phyloP scores from a whole-genome alignment of 139 green algal species.

The Chlamydomonas asymmetrica region DNA sequence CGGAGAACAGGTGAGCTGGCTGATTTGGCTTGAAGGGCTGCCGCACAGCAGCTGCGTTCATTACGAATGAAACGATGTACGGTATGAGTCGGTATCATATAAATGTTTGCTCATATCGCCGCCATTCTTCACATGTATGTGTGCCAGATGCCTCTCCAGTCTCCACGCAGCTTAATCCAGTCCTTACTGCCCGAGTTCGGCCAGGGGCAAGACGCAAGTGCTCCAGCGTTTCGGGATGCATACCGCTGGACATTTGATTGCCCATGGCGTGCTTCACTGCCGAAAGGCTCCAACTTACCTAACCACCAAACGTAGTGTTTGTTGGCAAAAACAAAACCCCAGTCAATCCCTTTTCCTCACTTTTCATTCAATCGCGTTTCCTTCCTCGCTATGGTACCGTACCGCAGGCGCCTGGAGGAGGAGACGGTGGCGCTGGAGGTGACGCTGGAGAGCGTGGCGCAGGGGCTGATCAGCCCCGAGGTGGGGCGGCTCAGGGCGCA shows the following conservation, averaged over 20 bases:
- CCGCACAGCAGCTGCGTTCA: background rate
- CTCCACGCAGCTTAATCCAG: no score
- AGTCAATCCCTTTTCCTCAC: background rate
- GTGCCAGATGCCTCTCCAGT: no score
- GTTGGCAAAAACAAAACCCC: background rate
- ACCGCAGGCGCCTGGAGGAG: no score
- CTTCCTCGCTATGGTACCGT: no score
- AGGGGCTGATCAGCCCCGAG: slow-evolving; percentile 1
- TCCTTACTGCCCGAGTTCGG: background rate
- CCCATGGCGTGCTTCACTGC: background rate
- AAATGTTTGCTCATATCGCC: background rate
- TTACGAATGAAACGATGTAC: background rate
- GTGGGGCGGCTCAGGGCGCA: slow-evolving; percentile 2
- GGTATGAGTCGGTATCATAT: background rate
- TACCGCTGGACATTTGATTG: background rate
- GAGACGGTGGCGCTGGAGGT: no score
- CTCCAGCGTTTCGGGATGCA: background rate
- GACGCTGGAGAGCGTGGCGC: background rate
- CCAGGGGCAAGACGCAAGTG: background rate
- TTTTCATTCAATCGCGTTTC: background rate
- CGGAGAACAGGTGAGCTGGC: slow-evolving; percentile 12
- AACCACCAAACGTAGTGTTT: background rate
- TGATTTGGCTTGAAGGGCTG: slow-evolving; percentile 7
- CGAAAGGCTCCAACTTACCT: background rate
- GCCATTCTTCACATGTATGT: background rate